These are phyloP conservation scores for Colletotrichum shisoi DNA, from an alignment of 2,329 filamentous ascomycete species.

Conservation along the genomic window DNA sequence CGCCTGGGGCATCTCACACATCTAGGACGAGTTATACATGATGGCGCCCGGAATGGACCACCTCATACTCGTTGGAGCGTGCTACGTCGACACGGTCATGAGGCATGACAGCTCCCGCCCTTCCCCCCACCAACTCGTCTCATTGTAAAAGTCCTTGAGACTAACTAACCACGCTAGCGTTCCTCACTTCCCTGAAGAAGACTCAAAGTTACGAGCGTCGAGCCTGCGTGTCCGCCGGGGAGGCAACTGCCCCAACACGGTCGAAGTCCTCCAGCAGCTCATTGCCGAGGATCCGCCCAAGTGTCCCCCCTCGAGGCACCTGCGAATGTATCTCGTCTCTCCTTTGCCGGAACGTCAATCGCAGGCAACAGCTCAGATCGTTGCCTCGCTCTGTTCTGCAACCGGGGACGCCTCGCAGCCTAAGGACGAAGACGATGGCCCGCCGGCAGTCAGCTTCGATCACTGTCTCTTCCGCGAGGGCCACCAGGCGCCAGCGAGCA, in stretches of 20 bases:
- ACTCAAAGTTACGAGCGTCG: constrained; percentile 75
- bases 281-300: constrained; percentile 44
- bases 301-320: constrained; percentile 16
- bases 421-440: not conserved
- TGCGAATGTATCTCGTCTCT: constrained; percentile 57
- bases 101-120: constrained; percentile 55
- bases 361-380: constrained; percentile 60
- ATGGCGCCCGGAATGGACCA: constrained; percentile 55
- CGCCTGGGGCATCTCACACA: not conserved
- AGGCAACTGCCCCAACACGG: constrained; percentile 75
- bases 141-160: not conserved
- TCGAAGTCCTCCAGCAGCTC: constrained; percentile 74
- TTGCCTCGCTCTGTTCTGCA: constrained; percentile 60
- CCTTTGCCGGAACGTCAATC: constrained; percentile 64
- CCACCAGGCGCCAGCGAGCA: constrained; percentile 66
- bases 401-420: constrained; percentile 56
- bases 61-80: constrained; percentile 71
- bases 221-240: constrained; percentile 67
- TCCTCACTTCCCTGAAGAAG: constrained; percentile 72
- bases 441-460: constrained; percentile 56
- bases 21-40: not conserved
- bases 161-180: constrained; percentile 57
- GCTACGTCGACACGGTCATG: constrained; percentile 75
- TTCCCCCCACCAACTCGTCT: constrained; percentile 32
- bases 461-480: constrained; percentile 67